Base-by-base conservation (phyloP, 2,329 filamentous ascomycete genomes). In the Alternaria ethzedia region DNA sequence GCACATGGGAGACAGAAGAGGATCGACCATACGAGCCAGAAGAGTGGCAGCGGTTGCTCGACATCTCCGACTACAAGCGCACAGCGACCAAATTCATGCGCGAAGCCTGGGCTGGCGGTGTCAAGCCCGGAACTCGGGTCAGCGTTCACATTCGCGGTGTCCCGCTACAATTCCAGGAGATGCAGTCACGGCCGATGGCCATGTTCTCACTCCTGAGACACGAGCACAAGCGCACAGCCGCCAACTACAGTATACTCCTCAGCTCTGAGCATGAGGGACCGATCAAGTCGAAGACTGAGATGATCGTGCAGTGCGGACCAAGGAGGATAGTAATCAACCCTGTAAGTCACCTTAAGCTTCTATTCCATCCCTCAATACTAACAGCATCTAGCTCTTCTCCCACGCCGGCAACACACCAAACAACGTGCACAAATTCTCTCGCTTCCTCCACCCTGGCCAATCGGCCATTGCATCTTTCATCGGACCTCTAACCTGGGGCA, bases 401-500 rank as follows among this genome's bases (percentile, higher is more conserved):
- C 89, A 92, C 76, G 86, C 88, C n/a, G 95, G 94, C 60, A 93
- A 91, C 76, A 97, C 95, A 0, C 92, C 93, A 51, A 98, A 98
- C 82, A 91, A 99, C 76, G 94, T 99, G 13, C 94, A 98, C 86
- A 99, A 99, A 80, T 98, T 94, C 81, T 92, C 93, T 80, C 91
- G 95, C 28, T 99, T 89, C 83, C 83, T 98, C 6, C 94, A 98
- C 79, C 94, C 96, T 0, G 96, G 96, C 5, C 91, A 93, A 71
- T 95, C 92, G 9, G 92, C 92, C 4, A 90, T 98, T 23, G 96
- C 94, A 8, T 92, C 91, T 11, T 97, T 97, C 80, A 91, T 94
- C 71, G 96, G 91, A 0, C 96, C 96, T 2, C 83, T 98, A 8
- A 96, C 91, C 3, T 99, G 96, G 95, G 96, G 96, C 26, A 89